Conservation (phyloP, 2,329 filamentous ascomycete genomes). For the Botryosphaeria dothidea region DNA sequence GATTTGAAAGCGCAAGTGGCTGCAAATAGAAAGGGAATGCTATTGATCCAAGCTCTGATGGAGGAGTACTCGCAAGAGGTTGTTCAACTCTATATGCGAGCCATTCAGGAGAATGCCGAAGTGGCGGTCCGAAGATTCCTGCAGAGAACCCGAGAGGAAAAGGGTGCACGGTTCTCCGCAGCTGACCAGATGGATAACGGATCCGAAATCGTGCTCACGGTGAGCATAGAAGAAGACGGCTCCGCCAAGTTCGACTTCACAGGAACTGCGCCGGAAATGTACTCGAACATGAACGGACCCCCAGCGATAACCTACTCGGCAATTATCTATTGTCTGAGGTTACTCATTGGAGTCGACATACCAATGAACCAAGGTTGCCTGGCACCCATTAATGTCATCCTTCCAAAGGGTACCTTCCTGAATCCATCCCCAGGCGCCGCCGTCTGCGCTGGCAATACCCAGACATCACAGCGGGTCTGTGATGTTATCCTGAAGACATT, state of each 20-base stretch:
- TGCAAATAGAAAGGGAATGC: conserved; percentile 35
- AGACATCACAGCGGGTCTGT: conserved; percentile 24
- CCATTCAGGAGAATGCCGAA: conserved; percentile 39
- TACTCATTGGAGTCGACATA: conserved; percentile 39
- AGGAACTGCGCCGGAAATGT: conserved; percentile 22
- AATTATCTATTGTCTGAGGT: conserved; percentile 43
- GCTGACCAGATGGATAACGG: conserved; percentile 23
- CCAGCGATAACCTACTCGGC: conserved; percentile 57
- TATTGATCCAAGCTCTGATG: conserved; percentile 39
- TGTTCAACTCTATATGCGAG: conserved; percentile 45
- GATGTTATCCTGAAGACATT: conserved; percentile 28
- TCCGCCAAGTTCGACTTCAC: conserved; percentile 22
- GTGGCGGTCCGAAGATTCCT: conserved; percentile 34
- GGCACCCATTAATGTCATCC: conserved; percentile 35
- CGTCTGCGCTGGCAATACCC: conserved; percentile 26
- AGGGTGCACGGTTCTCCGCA: not conserved
- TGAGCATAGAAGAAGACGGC: conserved; percentile 20
- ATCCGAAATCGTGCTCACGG: conserved; percentile 18
- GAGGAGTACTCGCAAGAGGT: conserved; percentile 35
- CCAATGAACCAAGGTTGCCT: conserved; percentile 45
- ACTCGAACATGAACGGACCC: conserved; percentile 25
- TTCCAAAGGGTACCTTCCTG: conserved; percentile 36
- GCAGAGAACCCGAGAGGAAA: conserved; percentile 47
- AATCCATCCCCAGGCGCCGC: conserved; percentile 37
- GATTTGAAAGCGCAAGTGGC: conserved; percentile 39